phyloP scores from a whole-genome alignment of 176 grass and related monocot species.

The Oryza nivara region DNA sequence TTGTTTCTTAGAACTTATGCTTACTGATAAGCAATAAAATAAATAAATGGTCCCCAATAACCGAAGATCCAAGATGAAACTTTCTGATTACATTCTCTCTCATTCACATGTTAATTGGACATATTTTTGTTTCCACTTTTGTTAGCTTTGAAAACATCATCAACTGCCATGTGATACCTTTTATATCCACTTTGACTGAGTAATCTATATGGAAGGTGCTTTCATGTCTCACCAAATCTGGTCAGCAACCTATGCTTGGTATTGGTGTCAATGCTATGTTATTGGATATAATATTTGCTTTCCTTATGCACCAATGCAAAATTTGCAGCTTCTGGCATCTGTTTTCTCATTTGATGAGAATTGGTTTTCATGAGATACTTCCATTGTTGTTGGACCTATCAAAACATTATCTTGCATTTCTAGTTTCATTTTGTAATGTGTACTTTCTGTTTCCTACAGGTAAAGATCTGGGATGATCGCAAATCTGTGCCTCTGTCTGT shows the following conservation, averaged over 20 bases:
- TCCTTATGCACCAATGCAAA: slow-evolving; percentile 15
- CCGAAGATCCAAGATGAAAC: background rate
- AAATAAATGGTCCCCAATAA: slow-evolving; percentile 26
- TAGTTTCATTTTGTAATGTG: slow-evolving; percentile 6
- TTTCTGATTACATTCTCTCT: slow-evolving; percentile 2
- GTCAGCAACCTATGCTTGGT: background rate
- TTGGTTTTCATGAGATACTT: background rate
- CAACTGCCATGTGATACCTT: background rate
- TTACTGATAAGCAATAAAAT: background rate
- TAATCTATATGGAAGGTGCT: background rate
- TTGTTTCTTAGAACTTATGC: slow-evolving; percentile 30
- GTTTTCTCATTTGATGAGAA: background rate
- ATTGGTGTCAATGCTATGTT: background rate
- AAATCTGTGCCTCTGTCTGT: slow-evolving; percentile 61
- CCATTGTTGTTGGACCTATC: background rate
- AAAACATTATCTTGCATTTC: slow-evolving; percentile 17
- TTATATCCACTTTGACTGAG: background rate
- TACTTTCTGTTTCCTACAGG: slow-evolving; percentile 52
- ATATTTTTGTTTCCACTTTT: background rate
- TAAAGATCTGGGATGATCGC: slow-evolving; percentile 96
- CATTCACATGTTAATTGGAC: background rate
- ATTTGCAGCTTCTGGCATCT: background rate
- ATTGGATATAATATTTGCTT: background rate
- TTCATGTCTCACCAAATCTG: background rate
- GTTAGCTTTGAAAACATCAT: background rate